Base-by-base conservation (phyloP, 2,329 filamentous ascomycete species). In the Fusarium sp. region DNA sequence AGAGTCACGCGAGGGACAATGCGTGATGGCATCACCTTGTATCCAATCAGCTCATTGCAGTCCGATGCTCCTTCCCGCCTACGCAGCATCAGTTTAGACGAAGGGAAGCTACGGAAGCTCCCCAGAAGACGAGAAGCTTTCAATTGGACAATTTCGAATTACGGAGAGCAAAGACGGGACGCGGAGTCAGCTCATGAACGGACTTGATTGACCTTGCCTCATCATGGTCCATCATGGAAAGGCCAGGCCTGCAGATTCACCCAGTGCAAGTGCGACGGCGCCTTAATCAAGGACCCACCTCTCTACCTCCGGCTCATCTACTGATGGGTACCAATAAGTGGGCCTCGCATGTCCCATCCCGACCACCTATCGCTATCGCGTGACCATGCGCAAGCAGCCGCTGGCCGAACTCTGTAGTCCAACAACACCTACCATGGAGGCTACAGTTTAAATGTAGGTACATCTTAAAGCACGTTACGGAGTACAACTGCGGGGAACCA, bases 351-450 rank as follows among this genome's bases (percentile, higher is more conserved):
- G 68, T 54, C 75, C 71, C 75, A 78, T 75, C 70, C 72, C 71
- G 64, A 69, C 70, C 65, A 65, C 74, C 55, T 63, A 79, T 79
- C 77, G 77, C 55, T 63, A 79, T 79, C 77, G 77, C 77, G 77
- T 79, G 77, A 79, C 77, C 77, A 76, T 75, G 75, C 77, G 77
- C 77, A 79, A 79, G 66, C 74, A 76, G 75, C 73, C 62, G 62
- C 58, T 68, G 68, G 54, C 59, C 60, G 65, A 77, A 76, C 70
- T 73, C 63, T 74, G 59, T 61, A 47, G 56, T 65, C 60, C 60
- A 68, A 74, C 60, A 47, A 65, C 31, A 41, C 42, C 39, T 31
- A 14, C 31, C 39, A 27, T 27, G 27, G 27, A 18, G 39, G 29
- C 31, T 17, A 20, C 29, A 36, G 38, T 42, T 29, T 44, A n/a